A percentile compares a stretch with the other conserved stretches of the same genome.
Evolutionary conservation across 352 stramenopile species (phyloP).

Genomic region (Phytophthora agathidicida): DNA sequence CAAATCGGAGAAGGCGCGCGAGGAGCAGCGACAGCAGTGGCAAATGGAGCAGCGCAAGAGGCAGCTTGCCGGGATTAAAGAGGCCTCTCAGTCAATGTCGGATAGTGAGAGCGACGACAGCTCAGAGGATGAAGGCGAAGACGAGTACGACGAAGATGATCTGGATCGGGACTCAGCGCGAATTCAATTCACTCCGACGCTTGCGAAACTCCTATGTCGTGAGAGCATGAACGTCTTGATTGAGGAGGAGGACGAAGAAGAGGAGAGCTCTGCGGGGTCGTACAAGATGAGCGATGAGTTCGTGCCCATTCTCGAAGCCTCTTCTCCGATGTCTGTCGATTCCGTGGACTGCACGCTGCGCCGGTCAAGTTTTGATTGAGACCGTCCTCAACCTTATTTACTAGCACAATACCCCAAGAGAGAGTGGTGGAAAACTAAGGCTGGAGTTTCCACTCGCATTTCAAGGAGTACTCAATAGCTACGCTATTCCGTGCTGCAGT

Average conservation of each 20-base stretch:
- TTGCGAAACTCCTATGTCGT: slow-evolving; percentile 52
- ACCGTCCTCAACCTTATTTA: slow-evolving; percentile 31
- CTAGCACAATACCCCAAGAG: slow-evolving; percentile 17
- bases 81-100: slow-evolving; percentile 28
- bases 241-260: slow-evolving; percentile 61
- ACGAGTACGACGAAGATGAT: slow-evolving; percentile 40
- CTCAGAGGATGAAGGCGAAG: slow-evolving; percentile 29
- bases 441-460: slow-evolving; percentile 12
- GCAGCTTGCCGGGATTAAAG: slow-evolving; percentile 36
- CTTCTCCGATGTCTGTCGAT: slow-evolving; percentile 40
- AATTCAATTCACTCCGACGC: slow-evolving; percentile 48
- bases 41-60: slow-evolving; percentile 42
- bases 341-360: slow-evolving; percentile 51
- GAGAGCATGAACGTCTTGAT: slow-evolving; percentile 65
- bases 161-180: slow-evolving; percentile 40
- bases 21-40: slow-evolving; percentile 42
- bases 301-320: slow-evolving; percentile 64
- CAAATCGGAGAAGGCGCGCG: slow-evolving; percentile 31
- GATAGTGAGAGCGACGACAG: slow-evolving; percentile 43
- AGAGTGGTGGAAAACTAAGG: slow-evolving; percentile 9
- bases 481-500: slow-evolving; percentile 17
- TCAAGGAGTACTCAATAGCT: slow-evolving; percentile 18
- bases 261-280: slow-evolving; percentile 28
- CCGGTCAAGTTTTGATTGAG: slow-evolving; percentile 42
- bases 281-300: slow-evolving; percentile 51